Conservation (phyloP, 192 early-diverging fungal species). For the Coemansia reversa region DNA sequence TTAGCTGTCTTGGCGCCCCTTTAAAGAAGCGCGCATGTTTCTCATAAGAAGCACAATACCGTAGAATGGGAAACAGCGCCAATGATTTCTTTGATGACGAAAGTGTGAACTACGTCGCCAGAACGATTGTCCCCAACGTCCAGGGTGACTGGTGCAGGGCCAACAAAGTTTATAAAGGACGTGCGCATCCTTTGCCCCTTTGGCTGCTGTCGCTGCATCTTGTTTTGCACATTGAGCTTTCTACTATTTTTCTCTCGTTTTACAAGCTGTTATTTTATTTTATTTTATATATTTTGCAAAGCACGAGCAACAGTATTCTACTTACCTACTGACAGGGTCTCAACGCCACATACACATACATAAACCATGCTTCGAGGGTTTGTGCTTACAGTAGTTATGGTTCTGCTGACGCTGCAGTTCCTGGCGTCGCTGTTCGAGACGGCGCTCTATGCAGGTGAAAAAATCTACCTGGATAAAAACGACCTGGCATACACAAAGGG, state of each 20-base stretch:
- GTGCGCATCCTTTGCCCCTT: not conserved
- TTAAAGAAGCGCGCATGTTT: not conserved
- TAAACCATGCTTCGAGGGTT: conserved; percentile 26
- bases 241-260: conserved; percentile 2
- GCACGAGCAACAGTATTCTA: not conserved
- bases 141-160: not conserved
- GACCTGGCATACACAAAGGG: conserved; percentile 44
- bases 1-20: not conserved
- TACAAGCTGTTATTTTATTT: not conserved
- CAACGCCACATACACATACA: not conserved
- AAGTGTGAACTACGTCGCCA: not conserved
- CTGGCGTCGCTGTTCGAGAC: conserved; percentile 45
- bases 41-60: not conserved
- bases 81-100: not conserved
- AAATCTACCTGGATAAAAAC: conserved; percentile 46
- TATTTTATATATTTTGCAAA: not conserved
- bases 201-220: not conserved
- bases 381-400: conserved; percentile 24
- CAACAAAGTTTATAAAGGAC: not conserved
- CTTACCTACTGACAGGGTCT: not conserved
- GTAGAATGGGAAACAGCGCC: not conserved
- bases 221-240: not conserved
- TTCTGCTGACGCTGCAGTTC: conserved; percentile 36
- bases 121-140: not conserved
- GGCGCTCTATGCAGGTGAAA: conserved; percentile 46